A percentile compares a stretch with the other conserved stretches of the same genome.
These are phyloP conservation scores for Corymbia calophylla DNA, from an alignment of 441 rosid genomes.

Conservation along the genomic window DNA sequence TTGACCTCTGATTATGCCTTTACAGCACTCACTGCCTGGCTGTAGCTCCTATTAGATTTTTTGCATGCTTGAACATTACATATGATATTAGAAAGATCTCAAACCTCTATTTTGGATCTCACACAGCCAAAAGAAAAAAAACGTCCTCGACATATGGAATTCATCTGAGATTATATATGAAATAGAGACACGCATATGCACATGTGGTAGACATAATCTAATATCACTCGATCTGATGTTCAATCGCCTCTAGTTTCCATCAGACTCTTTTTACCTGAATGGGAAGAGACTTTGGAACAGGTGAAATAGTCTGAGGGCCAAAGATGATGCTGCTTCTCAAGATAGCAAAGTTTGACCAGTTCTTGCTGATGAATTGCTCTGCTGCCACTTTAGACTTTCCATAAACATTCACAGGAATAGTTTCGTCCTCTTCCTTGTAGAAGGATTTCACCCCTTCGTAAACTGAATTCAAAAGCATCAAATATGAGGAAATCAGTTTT, in stretches of 20 bases:
- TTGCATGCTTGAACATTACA: neutral
- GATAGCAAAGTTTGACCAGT: conserved; percentile 55
- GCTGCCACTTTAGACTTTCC: conserved; percentile 88
- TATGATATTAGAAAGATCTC: neutral
- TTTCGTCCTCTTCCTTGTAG: conserved; percentile 84
- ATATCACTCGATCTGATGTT: neutral
- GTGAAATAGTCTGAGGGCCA: conserved; percentile 82
- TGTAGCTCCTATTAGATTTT: neutral
- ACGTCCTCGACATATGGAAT: neutral
- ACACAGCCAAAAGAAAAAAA: neutral
- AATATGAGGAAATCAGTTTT: neutral
- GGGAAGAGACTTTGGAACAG: conserved; percentile 81
- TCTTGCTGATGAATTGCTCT: conserved; percentile 54
- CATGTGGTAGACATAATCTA: neutral
- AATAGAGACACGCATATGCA: neutral
- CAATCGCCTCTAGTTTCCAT: neutral
- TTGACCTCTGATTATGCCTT: neutral
- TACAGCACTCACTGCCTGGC: neutral
- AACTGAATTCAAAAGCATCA: conserved; percentile 25
- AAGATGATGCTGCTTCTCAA: conserved; percentile 80
- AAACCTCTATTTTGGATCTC: neutral
- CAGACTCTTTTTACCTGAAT: conserved; percentile 47
- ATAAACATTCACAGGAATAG: conserved; percentile 66
- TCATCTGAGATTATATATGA: neutral
- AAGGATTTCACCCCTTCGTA: conserved; percentile 76